phyloP scores from a whole-genome alignment of 768 basidiomycete species.

The Suillus subalutaceus region DNA sequence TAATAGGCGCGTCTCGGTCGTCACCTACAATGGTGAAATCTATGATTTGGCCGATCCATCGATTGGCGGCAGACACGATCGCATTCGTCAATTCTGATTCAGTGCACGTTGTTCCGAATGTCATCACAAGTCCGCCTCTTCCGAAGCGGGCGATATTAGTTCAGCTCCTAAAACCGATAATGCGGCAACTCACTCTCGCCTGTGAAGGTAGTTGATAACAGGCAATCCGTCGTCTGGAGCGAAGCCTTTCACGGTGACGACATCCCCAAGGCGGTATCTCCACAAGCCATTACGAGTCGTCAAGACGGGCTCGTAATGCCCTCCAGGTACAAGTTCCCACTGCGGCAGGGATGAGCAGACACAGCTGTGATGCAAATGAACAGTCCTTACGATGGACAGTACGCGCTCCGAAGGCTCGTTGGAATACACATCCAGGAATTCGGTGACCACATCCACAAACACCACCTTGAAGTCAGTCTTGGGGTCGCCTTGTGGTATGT shows the following conservation, averaged over 20 bases:
- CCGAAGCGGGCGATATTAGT: not conserved
- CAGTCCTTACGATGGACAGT: not conserved
- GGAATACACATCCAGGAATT: slow-evolving; percentile 9
- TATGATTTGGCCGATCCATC: slow-evolving; percentile 22
- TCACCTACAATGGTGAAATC: slow-evolving; percentile 26
- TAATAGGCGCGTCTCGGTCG: slow-evolving; percentile 18
- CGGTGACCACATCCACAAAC: slow-evolving; percentile 10
- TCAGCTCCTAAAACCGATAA: not conserved
- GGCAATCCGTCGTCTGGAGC: slow-evolving; percentile 13
- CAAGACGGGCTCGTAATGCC: slow-evolving; percentile 12
- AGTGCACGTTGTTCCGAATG: slow-evolving; percentile 3
- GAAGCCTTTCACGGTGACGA: slow-evolving; percentile 16
- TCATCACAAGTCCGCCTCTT: not conserved
- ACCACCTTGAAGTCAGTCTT: slow-evolving; percentile 6
- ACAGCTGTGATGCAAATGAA: too few species aligned
- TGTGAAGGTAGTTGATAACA: slow-evolving; percentile 10
- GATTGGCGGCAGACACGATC: slow-evolving; percentile 14
- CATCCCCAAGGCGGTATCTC: slow-evolving; percentile 14
- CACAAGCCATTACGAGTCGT: slow-evolving; percentile 18
- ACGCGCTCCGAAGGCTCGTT: not conserved
- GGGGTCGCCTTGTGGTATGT: not conserved
- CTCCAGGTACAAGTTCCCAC: slow-evolving; percentile 10
- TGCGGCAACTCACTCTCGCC: slow-evolving; percentile 12
- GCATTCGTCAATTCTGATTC: slow-evolving; percentile 25
- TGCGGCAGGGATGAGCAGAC: not conserved